Evolutionary conservation across 768 basidiomycete genomes (phyloP).

Genomic region (Termitomyces sp.): DNA sequence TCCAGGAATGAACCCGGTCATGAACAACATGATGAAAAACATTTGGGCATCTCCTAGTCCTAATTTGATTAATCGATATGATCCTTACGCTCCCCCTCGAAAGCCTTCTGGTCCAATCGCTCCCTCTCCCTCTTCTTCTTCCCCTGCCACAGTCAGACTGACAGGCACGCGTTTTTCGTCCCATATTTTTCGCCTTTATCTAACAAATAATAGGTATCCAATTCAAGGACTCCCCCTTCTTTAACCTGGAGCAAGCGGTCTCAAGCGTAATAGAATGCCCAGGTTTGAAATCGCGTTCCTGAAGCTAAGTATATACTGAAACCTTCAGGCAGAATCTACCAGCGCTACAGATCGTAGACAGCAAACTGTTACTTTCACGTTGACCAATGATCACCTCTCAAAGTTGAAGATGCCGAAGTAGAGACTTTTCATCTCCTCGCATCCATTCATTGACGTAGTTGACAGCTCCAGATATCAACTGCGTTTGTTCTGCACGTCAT

Average conservation of each 20-base stretch:
- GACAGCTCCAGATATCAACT: conserved; percentile 69
- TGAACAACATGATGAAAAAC: conserved; percentile 23
- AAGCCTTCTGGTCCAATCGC: conserved; percentile 32
- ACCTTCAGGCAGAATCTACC: conserved; percentile 52
- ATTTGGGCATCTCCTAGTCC: conserved; percentile 22
- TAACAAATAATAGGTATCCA: conserved; percentile 44
- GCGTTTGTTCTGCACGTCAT: conserved; percentile 86
- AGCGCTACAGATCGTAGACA: conserved; percentile 74
- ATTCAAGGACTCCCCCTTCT: conserved; percentile 81
- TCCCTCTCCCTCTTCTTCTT: conserved; percentile 26
- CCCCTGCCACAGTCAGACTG: conserved; percentile 23
- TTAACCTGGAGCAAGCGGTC: conserved; percentile 57
- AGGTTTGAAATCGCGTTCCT: conserved; percentile 36
- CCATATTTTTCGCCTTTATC: background rate
- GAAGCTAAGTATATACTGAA: background rate
- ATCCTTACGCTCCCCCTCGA: conserved; percentile 62
- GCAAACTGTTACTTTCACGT: conserved; percentile 53
- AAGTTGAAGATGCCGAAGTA: conserved; percentile 59
- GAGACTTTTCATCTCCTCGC: conserved; percentile 12
- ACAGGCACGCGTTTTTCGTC: conserved; percentile 19
- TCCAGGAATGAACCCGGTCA: conserved; percentile 15
- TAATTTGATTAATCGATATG: conserved; percentile 43
- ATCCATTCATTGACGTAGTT: conserved; percentile 4
- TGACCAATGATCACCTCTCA: conserved; percentile 56
- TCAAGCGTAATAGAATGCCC: conserved; percentile 71